Base-by-base conservation (phyloP, 371 early-diverging fungal species). In the Basidiobolus meristosporus region DNA sequence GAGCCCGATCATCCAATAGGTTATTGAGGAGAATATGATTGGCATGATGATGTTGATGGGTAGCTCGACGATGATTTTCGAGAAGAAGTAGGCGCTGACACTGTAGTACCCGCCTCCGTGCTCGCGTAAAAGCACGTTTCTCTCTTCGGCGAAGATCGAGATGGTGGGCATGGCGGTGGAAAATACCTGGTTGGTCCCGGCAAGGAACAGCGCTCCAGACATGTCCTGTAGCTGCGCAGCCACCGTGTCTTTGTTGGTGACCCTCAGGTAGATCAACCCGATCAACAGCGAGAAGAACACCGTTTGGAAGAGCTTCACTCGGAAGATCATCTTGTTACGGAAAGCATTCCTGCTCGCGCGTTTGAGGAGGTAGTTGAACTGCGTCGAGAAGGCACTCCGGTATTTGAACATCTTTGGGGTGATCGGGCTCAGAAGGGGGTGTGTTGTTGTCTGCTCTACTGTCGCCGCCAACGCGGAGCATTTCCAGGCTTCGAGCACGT, bases 161-260 rank as follows among this genome's bases (percentile, higher is more conserved):
- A 73, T 46, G 6, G 70, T 63, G 0, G 59, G 52, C 29, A 72
- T 46, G n/a, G 56, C 51, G 14, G 56, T 47, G 38, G 26, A 26
- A 9, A 26, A 26, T 51, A 47, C 9, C 68, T 54, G 33, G 62
- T 51, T 36, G 59, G 59, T 14, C 63, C 54, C 38, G 66, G 29
- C 36, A 67, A 75, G 74, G 52, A 78, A 78, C 40, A 73, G 39
- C 1, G 63, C 59, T 3, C 78, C 78, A 2, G 57, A 52, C 21
- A 61, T 56, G 46, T 79, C 65, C 54, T 75, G 69, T 39, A 56
- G 43, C 21, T 62, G 59, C 20, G 63, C 56, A 11, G 48, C 22
- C 31, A 40, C 43, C 35, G 39, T 40, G 16, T 50, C 23, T 19
- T 21, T 16, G 11, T 36, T 14, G 11, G 36, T 15, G 21, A 36